Conservation (phyloP, 208 protist genomes). For the Lotmaria passim region DNA sequence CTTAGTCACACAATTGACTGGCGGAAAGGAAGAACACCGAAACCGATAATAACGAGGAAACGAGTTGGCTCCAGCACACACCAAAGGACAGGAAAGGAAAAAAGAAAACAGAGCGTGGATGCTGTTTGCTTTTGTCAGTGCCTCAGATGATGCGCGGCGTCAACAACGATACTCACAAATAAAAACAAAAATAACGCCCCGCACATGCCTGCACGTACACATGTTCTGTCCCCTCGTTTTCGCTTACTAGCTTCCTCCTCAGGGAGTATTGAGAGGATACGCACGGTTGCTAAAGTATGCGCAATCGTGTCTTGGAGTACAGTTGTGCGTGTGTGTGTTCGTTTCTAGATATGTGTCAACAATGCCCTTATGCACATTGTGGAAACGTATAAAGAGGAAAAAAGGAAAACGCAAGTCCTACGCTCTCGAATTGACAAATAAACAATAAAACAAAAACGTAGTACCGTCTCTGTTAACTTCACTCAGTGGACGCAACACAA, state of each 20-base stretch:
- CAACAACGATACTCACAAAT: neutral
- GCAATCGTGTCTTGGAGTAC: too few species aligned
- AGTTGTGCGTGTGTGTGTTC: neutral
- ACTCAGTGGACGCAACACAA: too few species aligned
- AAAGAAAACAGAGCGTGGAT: neutral
- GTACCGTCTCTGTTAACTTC: too few species aligned
- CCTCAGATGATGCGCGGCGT: neutral
- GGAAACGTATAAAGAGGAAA: conserved; percentile 15
- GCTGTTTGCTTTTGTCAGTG: neutral
- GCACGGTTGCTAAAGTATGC: neutral
- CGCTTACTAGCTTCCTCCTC: too few species aligned
- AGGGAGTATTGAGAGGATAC: neutral
- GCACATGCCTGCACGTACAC: too few species aligned
- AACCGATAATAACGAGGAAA: too few species aligned
- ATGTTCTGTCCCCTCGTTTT: too few species aligned
- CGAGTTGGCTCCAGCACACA: too few species aligned
- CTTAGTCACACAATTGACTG: too few species aligned
- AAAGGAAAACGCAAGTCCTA: conserved; percentile 1
- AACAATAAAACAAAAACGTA: too few species aligned
- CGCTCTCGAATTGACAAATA: neutral
- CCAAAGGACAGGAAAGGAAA: neutral
- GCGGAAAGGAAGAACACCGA: too few species aligned
- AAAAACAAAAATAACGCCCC: too few species aligned
- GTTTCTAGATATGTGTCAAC: neutral
- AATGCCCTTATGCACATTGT: conserved; percentile 5